A percentile compares a stretch with the other conserved stretches of the same genome.
phyloP scores from a whole-genome alignment of 495 filamentous ascomycete species.

The Cenococcum geophilum region DNA sequence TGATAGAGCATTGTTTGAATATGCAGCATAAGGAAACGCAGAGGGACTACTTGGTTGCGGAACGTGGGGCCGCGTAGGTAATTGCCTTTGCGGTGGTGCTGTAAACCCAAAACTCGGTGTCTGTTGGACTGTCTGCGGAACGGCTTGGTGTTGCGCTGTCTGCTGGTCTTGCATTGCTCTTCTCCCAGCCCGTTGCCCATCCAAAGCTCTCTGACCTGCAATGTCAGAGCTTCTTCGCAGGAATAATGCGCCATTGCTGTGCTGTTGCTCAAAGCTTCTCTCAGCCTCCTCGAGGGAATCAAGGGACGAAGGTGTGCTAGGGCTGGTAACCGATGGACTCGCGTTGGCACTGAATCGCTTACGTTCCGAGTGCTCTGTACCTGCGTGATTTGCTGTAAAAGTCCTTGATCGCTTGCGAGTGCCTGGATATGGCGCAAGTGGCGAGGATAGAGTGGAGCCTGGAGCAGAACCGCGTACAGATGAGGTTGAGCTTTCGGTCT shows the following conservation, averaged over 20 bases:
- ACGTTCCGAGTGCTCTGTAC: slow-evolving; percentile 9
- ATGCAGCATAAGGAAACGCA: background rate
- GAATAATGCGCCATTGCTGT: background rate
- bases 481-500: background rate
- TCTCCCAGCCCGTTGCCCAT: background rate
- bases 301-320: slow-evolving; percentile 6
- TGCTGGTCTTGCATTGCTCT: background rate
- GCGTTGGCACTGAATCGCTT: slow-evolving; percentile 19
- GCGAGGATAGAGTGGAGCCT: background rate
- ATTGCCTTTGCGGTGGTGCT: background rate
- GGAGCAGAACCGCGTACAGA: background rate
- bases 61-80: background rate
- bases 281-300: background rate
- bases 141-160: background rate
- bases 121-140: background rate
- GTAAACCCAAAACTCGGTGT: background rate
- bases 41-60: background rate
- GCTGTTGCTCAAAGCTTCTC: background rate
- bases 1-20: background rate
- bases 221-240: background rate
- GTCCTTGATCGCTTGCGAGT: background rate
- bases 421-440: background rate
- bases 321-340: slow-evolving; percentile 12
- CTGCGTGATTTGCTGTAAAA: slow-evolving; percentile 14
- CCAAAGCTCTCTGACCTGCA: background rate